Base-by-base conservation (phyloP, 176 grass and related monocot genomes). In the Avena sativa region DNA sequence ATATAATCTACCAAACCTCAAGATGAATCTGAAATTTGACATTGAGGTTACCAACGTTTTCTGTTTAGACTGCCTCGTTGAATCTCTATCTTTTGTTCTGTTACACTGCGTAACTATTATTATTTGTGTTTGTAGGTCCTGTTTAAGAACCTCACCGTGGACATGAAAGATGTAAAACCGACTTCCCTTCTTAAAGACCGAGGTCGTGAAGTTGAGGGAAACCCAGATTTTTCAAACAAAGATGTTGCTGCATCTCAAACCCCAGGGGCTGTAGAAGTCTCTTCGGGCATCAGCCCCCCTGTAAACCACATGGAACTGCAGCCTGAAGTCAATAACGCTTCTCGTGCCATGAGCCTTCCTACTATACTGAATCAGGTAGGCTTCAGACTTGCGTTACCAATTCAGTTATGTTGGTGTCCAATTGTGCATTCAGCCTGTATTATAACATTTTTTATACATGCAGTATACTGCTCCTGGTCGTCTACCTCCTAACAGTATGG, bases 1-100 rank as follows among this genome's bases (percentile, higher is more conserved):
- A 23, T 96, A 96, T 84, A 93, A 92, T 86, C 89, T 90, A 61
- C 94, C 94, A 79, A 96, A 96, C 70, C 94, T 96, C 71, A 96
- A 96, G 89, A 96, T 96, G 91, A 96, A 96, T 86, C 79, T 96
- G 55, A 96, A 89, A 90, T 96, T 96, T 90, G 94, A 97, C 47
- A 97, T 97, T 64, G 94, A 97, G 94, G 94, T 97, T 50, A 19
- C 57, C 9, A 68, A 38, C 79, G 38, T 87, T 72, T 76, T 87
- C 34, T 40, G 26, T 66, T 57, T 57, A 79, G 32, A 47, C 26
- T 78, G 49, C 55, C 56, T 49, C 23, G 65, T 78, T 69, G 36
- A 30, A 16, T n/a, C 20, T 87, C 14, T 46, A 59, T 75, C 32
- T 85, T 57, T 67, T 85, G 26, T 71, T 76, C 25, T 70, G 19